phyloP scores from a whole-genome alignment of 805 yeast genomes.

The Metschnikowia cubensis region DNA sequence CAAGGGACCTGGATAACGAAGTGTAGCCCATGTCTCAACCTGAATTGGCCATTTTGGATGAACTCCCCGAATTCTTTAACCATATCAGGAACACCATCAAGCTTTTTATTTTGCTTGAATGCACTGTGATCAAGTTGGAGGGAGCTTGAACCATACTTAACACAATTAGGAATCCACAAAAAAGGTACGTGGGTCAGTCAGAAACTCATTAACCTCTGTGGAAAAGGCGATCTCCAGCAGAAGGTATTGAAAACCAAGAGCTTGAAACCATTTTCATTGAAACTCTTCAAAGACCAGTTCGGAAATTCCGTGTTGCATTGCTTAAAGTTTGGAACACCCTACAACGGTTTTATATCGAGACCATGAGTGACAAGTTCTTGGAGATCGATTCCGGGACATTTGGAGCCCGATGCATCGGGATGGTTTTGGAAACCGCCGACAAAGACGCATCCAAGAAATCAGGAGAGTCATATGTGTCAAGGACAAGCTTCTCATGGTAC shows the following conservation, averaged over 20 bases:
- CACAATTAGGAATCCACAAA: conserved; percentile 92
- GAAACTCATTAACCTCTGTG: conserved; percentile 68
- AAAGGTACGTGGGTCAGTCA: conserved; percentile 99
- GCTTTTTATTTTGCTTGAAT: conserved; percentile 63
- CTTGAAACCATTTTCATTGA: conserved; percentile 75
- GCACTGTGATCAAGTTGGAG: conserved; percentile 67
- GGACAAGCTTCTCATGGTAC: conserved; percentile 67
- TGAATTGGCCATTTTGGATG: conserved; percentile 80
- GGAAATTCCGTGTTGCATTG: conserved; percentile 96
- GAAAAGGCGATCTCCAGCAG: conserved; percentile 44
- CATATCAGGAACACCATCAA: conserved; percentile 94
- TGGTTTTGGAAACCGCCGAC: conserved; percentile 79
- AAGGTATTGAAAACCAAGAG: conserved; percentile 63
- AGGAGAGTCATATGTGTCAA: conserved; percentile 19
- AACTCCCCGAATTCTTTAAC: conserved; percentile 87
- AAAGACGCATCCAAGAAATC: conserved; percentile 28
- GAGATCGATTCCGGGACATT: conserved; percentile 83
- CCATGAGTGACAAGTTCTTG: conserved; percentile 71
- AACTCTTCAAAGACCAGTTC: conserved; percentile 88
- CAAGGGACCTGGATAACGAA: conserved; percentile 6
- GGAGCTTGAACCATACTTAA: conserved; percentile 70
- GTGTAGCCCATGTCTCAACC: conserved; percentile 44
- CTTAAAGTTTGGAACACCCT: conserved; percentile 82
- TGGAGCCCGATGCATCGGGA: conserved; percentile 93
- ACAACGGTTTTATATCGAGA: conserved; percentile 87